Conservation (phyloP, 148 eudicot species). For the Pouteria glomerata region DNA sequence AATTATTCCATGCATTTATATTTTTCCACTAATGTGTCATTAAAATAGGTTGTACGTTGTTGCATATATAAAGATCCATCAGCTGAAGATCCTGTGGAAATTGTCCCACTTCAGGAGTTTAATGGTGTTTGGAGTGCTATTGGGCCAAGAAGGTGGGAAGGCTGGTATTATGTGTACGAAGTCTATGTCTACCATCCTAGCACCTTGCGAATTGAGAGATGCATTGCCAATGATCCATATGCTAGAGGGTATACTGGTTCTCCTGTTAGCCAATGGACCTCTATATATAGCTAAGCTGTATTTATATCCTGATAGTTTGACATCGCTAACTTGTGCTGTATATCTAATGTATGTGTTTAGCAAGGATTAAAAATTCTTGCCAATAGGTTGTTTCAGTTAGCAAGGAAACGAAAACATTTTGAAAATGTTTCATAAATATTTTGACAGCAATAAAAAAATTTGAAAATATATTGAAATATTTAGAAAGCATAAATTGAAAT, state of each 20-base stretch:
- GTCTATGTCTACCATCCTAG: conserved; percentile 78
- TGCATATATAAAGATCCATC: conserved; percentile 51
- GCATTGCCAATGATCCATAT: conserved; percentile 90
- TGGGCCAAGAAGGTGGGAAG: conserved; percentile 85
- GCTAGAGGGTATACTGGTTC: conserved; percentile 80
- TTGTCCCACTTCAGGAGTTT: conserved; percentile 57
- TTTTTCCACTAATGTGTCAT: background rate
- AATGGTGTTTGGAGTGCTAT: conserved; percentile 74
- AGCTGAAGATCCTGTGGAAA: conserved; percentile 48
- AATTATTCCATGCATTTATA: too few relatives aligned
- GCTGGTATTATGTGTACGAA: conserved; percentile 91
- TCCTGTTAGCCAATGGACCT: background rate
- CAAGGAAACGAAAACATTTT: too few relatives aligned
- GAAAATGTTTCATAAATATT: too few relatives aligned
- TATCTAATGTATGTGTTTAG: too few relatives aligned
- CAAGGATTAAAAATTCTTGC: too few relatives aligned
- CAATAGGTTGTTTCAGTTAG: too few relatives aligned
- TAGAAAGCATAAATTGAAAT: too few relatives aligned
- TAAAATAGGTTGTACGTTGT: conserved; percentile 56
- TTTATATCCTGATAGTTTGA: background rate
- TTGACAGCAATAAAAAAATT: too few relatives aligned
- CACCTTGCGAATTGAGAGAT: conserved; percentile 68
- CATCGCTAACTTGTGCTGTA: background rate
- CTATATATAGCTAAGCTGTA: conserved; percentile 1
- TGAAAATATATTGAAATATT: too few relatives aligned